A percentile compares a stretch with the other conserved stretches of the same genome.
Conservation (phyloP, 202 grass and related monocot species). For the Schoenoplectus tabernaemontani region DNA sequence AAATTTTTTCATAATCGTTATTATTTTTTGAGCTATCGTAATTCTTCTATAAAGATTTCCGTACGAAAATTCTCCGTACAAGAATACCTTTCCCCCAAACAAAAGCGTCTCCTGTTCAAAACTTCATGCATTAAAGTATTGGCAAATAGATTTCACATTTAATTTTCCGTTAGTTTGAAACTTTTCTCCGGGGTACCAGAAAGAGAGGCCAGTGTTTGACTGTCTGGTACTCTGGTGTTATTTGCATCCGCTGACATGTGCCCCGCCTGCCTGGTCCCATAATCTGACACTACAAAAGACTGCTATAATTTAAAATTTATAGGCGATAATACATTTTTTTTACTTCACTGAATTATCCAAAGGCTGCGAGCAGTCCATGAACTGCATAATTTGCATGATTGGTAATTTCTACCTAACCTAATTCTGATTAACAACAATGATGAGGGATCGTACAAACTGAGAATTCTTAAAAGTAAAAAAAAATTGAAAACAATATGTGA, state of each 20-base stretch:
- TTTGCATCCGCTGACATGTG: neutral
- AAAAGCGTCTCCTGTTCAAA: neutral
- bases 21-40: no score
- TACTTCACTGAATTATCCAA: neutral
- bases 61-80: no score
- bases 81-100: no score
- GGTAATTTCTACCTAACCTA: no score
- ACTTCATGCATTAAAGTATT: neutral
- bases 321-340: neutral
- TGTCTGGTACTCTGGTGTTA: neutral
- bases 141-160: neutral
- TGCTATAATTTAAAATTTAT: neutral
- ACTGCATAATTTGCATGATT: no score
- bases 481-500: no score
- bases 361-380: no score
- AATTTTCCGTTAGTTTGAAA: neutral
- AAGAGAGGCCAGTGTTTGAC: neutral
- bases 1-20: no score
- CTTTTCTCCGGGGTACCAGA: neutral
- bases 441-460: no score
- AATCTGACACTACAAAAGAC: neutral
- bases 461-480: no score
- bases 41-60: no score
- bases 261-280: neutral
- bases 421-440: neutral